These are phyloP conservation scores for Coemansia sp. DNA, from an alignment of 192 early-diverging fungal genomes.

Conservation along the genomic window DNA sequence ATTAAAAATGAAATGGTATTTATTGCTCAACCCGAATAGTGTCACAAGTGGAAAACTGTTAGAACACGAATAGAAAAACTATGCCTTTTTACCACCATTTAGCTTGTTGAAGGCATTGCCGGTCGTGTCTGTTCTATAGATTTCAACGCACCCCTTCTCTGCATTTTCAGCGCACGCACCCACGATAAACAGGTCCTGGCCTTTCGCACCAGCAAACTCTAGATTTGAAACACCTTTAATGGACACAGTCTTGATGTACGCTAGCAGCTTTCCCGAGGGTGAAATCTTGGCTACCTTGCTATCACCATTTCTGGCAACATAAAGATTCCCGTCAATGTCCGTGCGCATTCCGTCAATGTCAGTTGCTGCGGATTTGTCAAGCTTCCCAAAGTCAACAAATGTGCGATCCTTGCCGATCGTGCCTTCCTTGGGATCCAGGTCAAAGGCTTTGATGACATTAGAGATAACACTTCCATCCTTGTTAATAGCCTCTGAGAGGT, in stretches of 20 bases:
- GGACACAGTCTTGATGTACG: constrained; percentile 26
- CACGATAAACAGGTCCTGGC: constrained; percentile 54
- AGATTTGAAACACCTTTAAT: constrained; percentile 47
- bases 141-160: constrained; percentile 55
- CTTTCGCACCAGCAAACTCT: constrained; percentile 55
- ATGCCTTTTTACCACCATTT: background rate
- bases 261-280: constrained; percentile 37
- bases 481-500: constrained; percentile 59
- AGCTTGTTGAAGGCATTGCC: constrained; percentile 32
- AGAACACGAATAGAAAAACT: background rate
- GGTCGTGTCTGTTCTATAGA: constrained; percentile 3
- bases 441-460: constrained; percentile 55
- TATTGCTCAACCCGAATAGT: background rate
- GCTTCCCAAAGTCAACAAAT: constrained; percentile 53
- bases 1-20: too few relatives aligned
- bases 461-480: constrained; percentile 34
- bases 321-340: constrained; percentile 58
- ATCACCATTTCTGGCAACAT: constrained; percentile 55
- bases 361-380: constrained; percentile 44
- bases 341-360: constrained; percentile 63
- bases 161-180: constrained; percentile 51
- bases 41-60: background rate
- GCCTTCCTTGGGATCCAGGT: constrained; percentile 43
- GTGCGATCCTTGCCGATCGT: constrained; percentile 20
- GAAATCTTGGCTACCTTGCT: constrained; percentile 56